A percentile compares a stretch with the other conserved stretches of the same genome.
phyloP scores from a whole-genome alignment of 2,329 filamentous ascomycete genomes.

The Fonsecaea nubica region DNA sequence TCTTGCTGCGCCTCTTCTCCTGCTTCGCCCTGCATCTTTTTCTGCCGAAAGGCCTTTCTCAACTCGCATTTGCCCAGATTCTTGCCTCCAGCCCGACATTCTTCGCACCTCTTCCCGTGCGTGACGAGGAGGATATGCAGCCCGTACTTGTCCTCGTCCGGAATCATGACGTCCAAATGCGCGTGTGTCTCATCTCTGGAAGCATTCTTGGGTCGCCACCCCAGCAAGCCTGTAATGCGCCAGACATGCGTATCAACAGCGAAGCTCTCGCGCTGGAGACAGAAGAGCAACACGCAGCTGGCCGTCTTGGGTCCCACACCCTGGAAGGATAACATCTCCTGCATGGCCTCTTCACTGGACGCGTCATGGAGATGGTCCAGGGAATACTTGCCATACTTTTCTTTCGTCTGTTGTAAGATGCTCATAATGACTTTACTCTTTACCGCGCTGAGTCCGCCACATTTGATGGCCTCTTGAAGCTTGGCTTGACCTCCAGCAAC shows the following conservation, averaged over 20 bases:
- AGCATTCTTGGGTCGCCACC: conserved; percentile 62
- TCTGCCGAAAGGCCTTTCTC: conserved; percentile 66
- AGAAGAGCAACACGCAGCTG: conserved; percentile 69
- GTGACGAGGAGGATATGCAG: conserved; percentile 67
- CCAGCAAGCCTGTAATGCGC: conserved; percentile 66
- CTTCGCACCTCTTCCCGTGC: conserved; percentile 67
- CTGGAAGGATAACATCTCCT: conserved; percentile 63
- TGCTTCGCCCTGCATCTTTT: conserved; percentile 69
- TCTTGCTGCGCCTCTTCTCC: conserved; percentile 62
- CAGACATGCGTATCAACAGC: conserved; percentile 73
- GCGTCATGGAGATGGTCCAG: conserved; percentile 65
- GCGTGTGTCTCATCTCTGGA: conserved; percentile 42
- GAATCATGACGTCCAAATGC: conserved; percentile 67
- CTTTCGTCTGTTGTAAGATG: conserved; percentile 39
- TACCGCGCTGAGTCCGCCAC: conserved; percentile 71
- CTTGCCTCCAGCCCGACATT: conserved; percentile 61
- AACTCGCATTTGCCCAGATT: conserved; percentile 67
- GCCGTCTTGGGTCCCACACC: conserved; percentile 72
- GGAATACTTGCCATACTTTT: conserved; percentile 40
- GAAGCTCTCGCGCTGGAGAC: conserved; percentile 67
- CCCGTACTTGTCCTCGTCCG: conserved; percentile 68
- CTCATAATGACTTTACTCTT: conserved; percentile 55
- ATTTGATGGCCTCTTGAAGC: conserved; percentile 51
- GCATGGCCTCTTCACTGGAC: conserved; percentile 63
- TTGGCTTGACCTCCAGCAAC: conserved; percentile 52